Conservation (phyloP, 2,329 filamentous ascomycete genomes). For the Apiospora sp. region DNA sequence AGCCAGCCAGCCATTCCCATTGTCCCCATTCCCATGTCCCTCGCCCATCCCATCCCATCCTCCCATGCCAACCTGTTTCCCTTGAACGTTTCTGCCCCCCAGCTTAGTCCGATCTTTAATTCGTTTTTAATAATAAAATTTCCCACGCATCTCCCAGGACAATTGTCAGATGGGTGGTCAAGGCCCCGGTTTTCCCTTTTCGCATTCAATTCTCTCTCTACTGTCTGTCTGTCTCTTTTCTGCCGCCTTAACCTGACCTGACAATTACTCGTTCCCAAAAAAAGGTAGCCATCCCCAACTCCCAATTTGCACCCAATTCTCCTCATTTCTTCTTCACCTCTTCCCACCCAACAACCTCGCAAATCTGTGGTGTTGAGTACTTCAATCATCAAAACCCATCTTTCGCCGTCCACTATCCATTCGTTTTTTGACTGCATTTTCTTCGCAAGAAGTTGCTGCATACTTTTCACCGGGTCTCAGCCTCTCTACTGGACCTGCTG, state of each 20-base stretch:
- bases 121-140: slow-evolving; percentile 48
- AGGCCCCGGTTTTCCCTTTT: slow-evolving; percentile 56
- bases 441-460: slow-evolving; percentile 38
- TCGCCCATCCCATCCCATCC: slow-evolving; percentile 30
- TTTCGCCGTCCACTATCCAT: slow-evolving; percentile 42
- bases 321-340: slow-evolving; percentile 40
- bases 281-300: slow-evolving; percentile 61
- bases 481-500: not conserved
- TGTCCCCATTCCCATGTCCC: slow-evolving; percentile 32
- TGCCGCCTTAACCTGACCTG: slow-evolving; percentile 53
- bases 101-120: slow-evolving; percentile 47
- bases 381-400: slow-evolving; percentile 47
- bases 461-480: slow-evolving; percentile 30
- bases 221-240: slow-evolving; percentile 20
- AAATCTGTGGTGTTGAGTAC: slow-evolving; percentile 43
- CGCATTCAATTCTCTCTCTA: slow-evolving; percentile 32
- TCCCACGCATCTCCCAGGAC: slow-evolving; percentile 48
- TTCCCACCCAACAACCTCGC: slow-evolving; percentile 38
- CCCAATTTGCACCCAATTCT: slow-evolving; percentile 47
- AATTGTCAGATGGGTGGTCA: slow-evolving; percentile 39
- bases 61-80: slow-evolving; percentile 27
- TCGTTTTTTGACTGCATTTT: slow-evolving; percentile 38
- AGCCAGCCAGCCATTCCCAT: slow-evolving; percentile 30
- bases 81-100: slow-evolving; percentile 31
- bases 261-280: slow-evolving; percentile 54